phyloP scores from a whole-genome alignment of 352 stramenopile genomes.

The Phytophthora uliginosa region DNA sequence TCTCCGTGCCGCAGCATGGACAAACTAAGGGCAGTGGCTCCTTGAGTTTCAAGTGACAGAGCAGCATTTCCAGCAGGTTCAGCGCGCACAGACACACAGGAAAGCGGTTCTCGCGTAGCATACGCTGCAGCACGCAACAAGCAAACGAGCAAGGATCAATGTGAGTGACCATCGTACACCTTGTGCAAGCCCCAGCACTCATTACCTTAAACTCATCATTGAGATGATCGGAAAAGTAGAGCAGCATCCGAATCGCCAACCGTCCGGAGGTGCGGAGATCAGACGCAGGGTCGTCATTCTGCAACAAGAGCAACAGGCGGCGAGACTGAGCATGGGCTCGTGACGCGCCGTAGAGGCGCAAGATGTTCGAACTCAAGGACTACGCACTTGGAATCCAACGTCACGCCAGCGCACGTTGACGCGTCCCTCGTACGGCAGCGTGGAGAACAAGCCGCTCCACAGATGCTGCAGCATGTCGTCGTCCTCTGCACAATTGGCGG shows the following conservation, averaged over 20 bases:
- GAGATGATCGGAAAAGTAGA: slow-evolving; percentile 74
- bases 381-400: slow-evolving; percentile 71
- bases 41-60: slow-evolving; percentile 79
- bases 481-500: slow-evolving; percentile 46
- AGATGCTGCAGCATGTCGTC: slow-evolving; percentile 70
- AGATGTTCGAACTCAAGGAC: not conserved
- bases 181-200: not conserved
- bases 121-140: slow-evolving; percentile 45
- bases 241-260: slow-evolving; percentile 69
- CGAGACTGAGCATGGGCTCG: slow-evolving; percentile 1
- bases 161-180: slow-evolving; percentile 7
- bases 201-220: slow-evolving; percentile 78
- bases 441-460: slow-evolving; percentile 75
- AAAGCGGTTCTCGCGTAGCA: slow-evolving; percentile 79
- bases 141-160: not conserved
- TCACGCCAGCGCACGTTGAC: slow-evolving; percentile 72
- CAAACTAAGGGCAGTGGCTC: slow-evolving; percentile 69
- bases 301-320: slow-evolving; percentile 1
- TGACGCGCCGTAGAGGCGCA: not conserved
- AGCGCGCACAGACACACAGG: slow-evolving; percentile 70
- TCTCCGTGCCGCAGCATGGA: slow-evolving; percentile 77
- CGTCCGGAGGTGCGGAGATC: slow-evolving; percentile 71
- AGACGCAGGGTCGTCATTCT: slow-evolving; percentile 73
- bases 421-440: slow-evolving; percentile 71
- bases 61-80: slow-evolving; percentile 76